Base-by-base conservation (phyloP, 2,329 filamentous ascomycete species). In the Lizonia empirigonia region DNA sequence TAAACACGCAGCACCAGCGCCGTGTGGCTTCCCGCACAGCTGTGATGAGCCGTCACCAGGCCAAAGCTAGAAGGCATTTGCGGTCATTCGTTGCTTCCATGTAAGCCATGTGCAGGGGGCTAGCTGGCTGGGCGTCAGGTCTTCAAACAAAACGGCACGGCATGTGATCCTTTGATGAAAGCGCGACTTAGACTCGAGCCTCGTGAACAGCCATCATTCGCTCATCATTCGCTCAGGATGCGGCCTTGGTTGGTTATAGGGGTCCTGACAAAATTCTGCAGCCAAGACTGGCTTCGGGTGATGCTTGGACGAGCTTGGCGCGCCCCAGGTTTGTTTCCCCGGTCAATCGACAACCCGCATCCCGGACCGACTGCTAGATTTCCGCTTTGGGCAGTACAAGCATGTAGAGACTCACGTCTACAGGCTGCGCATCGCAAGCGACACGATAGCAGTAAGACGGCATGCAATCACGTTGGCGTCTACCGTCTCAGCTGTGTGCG, bases 351-450 rank as follows among this genome's bases (percentile, higher is more conserved):
- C 24, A 16, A 24, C 41, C 57, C 58, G 59, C 63, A 59, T 60
- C 60, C 59, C 59, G 61, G 61, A 57, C 66, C 65, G 65, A 63
- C 61, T 62, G 67, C 64, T 69, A 59, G 55, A 53, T 56, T 60
- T 50, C 59, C 62, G 41, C 29, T 56, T 59, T 44, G 48, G 56
- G 63, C 23, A 33, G 8, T 19, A 10, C 15, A 20, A 32, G 22
- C 44, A 33, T 39, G 44, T 10, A 34, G 35, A 24, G 26, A 46
- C 19, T 47, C 7, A 13, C 27, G 8, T 27, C 52, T 45, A 56
- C 37, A 55, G 51, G 44, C 41, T 58, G 56, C 53, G 41, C 40
- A 50, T 37, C 46, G 29, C 55, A 49, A 44, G 51, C 30, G 48
- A 52, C 33, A 55, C 36, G 44, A 40, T 26, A 37, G 30, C 18